Base-by-base conservation (phyloP, 225 moss, liverwort and hornwort genomes). In the Marchantia polymorpha region DNA sequence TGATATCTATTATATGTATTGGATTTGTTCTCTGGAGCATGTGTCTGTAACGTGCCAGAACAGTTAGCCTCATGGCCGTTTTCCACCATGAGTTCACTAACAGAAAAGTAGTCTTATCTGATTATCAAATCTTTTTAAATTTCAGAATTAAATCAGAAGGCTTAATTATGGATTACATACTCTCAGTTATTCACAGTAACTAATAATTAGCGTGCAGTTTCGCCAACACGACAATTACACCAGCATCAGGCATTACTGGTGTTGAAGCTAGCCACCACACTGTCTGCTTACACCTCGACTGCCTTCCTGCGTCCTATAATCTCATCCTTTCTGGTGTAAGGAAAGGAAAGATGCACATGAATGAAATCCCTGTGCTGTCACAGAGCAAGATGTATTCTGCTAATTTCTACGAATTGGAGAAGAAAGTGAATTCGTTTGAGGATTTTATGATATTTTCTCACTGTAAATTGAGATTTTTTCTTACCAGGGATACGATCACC, bases 181-280 rank as follows among this genome's bases (percentile, higher is more conserved):
- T 15, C 0, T 58, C 7, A 15, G 14, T 58, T 4, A 15, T 16
- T 58, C 13, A 5, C 58, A 23, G 10, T 5, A 9, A 64, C 8
- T 25, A 23, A 25, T 25, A 9, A 64, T 8, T 26, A 26, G 25
- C 64, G 8, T 23, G 12, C 17, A 15, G 6, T 2, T 17, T 60
- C 60, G 6, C 60, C 2, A 7, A 7, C 60, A 7, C 17, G 17
- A 60, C 7, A 4, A 22, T 60, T 17, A 60, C 16, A 39, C 39
- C 39, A 5, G 39, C 39, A 39, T 39, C 39, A 39, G 39, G 39
- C 39, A 39, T 39, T 39, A 60, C 91, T 95, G 46, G 91, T 89
- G 79, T 99, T 99, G 83, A 92, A 99, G 23, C 92, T 72, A 73
- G 99, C 99, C 89, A 93, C 93, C 61, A 88, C 83, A 83, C 89